These are phyloP conservation scores for Theobroma cacao DNA, from an alignment of 345 rosid genomes.

Conservation along the genomic window DNA sequence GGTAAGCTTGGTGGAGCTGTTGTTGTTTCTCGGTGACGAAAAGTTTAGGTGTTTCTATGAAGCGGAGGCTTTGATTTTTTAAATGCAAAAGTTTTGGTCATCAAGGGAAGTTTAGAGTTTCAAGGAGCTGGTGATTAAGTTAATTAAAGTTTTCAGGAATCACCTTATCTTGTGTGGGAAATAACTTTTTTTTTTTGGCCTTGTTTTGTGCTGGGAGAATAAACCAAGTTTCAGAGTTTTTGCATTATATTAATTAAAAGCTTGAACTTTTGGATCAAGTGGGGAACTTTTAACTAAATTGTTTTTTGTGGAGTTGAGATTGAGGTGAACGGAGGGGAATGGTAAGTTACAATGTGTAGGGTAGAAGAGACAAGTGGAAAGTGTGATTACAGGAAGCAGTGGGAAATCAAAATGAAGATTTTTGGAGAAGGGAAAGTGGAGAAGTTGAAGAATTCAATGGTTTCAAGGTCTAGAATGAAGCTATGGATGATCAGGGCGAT, in stretches of 20 bases:
- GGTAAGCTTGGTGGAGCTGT: conserved; percentile 21
- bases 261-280: conserved; percentile 14
- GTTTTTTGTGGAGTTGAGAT: neutral
- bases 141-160: conserved; percentile 17
- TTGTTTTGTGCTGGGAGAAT: neutral
- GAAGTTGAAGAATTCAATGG: conserved; percentile 46
- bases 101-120: conserved; percentile 27
- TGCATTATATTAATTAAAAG: conserved; percentile 15
- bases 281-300: neutral
- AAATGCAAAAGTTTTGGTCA: conserved; percentile 18
- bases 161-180: conserved; percentile 22
- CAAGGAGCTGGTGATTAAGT: conserved; percentile 21
- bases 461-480: conserved; percentile 65
- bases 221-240: conserved; percentile 8
- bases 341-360: conserved; percentile 40
- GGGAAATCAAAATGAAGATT: conserved; percentile 55
- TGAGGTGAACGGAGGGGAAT: conserved; percentile 18
- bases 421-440: conserved; percentile 56
- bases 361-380: conserved; percentile 35
- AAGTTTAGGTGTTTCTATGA: conserved; percentile 8
- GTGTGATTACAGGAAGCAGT: conserved; percentile 41
- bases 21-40: neutral
- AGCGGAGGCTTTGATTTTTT: conserved; percentile 22
- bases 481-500: conserved; percentile 74
- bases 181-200: neutral